These are phyloP conservation scores for Aureobasidium sp. DNA, from an alignment of 2,329 filamentous ascomycete species.

Conservation along the genomic window DNA sequence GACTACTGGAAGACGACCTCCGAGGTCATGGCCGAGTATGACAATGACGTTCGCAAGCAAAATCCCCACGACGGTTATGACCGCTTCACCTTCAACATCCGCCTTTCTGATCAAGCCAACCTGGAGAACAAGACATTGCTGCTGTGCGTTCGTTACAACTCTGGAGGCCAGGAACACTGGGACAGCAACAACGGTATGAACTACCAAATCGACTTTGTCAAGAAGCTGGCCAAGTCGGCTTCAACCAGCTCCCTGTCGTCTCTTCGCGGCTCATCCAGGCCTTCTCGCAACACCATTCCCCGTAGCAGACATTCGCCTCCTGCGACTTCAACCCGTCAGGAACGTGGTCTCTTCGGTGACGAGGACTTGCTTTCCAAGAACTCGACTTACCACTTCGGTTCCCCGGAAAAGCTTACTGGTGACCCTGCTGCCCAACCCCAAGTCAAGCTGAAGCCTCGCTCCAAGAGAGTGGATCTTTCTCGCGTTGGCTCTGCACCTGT, in stretches of 20 bases:
- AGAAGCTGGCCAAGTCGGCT: conserved; percentile 52
- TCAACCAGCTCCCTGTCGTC: conserved; percentile 33
- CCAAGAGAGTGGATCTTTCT: conserved; percentile 52
- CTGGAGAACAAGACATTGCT: conserved; percentile 88
- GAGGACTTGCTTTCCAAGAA: conserved; percentile 56
- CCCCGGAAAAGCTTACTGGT: conserved; percentile 43
- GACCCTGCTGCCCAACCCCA: conserved; percentile 43
- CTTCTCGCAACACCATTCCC: conserved; percentile 37
- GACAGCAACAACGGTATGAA: conserved; percentile 85
- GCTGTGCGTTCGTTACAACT: conserved; percentile 81
- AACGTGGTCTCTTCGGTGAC: conserved; percentile 45
- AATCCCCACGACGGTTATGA: conserved; percentile 60
- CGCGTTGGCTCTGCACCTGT: conserved; percentile 44
- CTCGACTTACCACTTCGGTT: conserved; percentile 37
- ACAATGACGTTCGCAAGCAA: conserved; percentile 63
- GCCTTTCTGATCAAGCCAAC: conserved; percentile 81
- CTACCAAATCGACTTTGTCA: conserved; percentile 89
- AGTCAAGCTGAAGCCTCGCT: conserved; percentile 61
- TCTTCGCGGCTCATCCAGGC: conserved; percentile 10
- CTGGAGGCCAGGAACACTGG: conserved; percentile 82
- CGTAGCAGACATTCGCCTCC: conserved; percentile 40
- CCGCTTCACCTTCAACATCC: conserved; percentile 89
- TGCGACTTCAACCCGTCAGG: conserved; percentile 26
- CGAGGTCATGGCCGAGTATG: conserved; percentile 83
- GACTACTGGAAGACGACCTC: conserved; percentile 99